Evolutionary conservation across 2,329 filamentous ascomycete species (phyloP), one percentile per base, ranked within the genome.

Genomic region (Chrysoporthe deuterocubensis): DNA sequence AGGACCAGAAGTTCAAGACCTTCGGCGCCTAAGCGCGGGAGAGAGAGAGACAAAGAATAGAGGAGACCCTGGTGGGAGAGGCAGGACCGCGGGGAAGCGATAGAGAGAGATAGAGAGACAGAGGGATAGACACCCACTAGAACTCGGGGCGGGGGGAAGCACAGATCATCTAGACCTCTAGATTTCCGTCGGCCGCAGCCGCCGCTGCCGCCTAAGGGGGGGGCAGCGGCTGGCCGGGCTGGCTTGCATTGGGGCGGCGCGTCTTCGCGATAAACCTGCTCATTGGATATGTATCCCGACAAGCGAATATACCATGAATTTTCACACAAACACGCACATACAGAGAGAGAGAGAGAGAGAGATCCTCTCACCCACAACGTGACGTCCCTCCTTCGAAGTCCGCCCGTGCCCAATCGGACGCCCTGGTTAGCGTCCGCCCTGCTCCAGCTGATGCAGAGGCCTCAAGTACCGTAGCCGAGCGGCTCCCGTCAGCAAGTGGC

Each of bases 1-100:
- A 92, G 42, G 87, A 91, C 78, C 85, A 91, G 76, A 84, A 88
- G 74, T 83, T 92, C 76, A 91, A 89, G 87, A 81, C 87, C 73
- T 89, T 83, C 74, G 89, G 87, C 66, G 83, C 82, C 68, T 87
- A 79, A 75, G 11, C 1, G 18, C 5, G 11, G 11, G n/a, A 4
- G 34, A 14, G 13, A 14, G 13, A 66, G n/a, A 11, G 18, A 37
- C 16, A 34, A 34, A 26, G 21, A 42, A 13, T 1, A 6, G 14
- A 16, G 3, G 26, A 48, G 3, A 11, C 9, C 4, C 7, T 26
- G 26, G 18, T 14, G 8, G 37, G 4, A 21, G 40, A 32, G 40
- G 18, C n/a, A 14, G 32, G n/a, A 60, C 7, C 8, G 4, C 44
- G 4, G 58, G 2, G 6, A 8, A 26, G 21, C 34, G 37, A 26